Evolutionary conservation across 2,329 filamentous ascomycete genomes (phyloP), one percentile per base, ranked within the genome.

Genomic region (Westerdykella aurantiaca): DNA sequence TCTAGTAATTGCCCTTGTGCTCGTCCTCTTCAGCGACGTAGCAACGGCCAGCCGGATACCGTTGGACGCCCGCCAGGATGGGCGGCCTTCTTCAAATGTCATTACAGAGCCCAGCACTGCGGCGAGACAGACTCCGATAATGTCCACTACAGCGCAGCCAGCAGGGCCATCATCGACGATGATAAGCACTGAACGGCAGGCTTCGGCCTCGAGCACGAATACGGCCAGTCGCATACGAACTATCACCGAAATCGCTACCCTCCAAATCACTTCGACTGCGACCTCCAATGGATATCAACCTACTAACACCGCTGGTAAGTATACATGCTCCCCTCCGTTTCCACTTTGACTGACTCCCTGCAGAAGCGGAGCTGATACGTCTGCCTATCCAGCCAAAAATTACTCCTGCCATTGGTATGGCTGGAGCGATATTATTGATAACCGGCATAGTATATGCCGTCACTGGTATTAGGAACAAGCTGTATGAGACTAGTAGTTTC

Each of bases 401-500:
- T 38, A 95, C 88, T 2, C 89, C 91, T 3, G 88, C 83, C 34
- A 82, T 88, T 68, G 87, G 82, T 3, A 79, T 96, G 39, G 83
- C 82, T 29, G 91, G 90, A 18, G 79, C 83, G 16, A 72, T 96
- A 39, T 73, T 97, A 47, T 74, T 97, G 35, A 61, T 82, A 4
- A 79, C 82, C 7, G 91, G 91, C n/a, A 59, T 77, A 7, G 72
- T 79, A 6, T 85, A 93, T 60, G 77, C 80, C 6, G 68, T 95
- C 16, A 77, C 95, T 52, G 90, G 90, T 1, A 88, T 95, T 58
- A 91, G 88, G 67, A 88, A 88, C 58, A 77, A 78, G 64, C 83
- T 79, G 79, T 76, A 48, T 31, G 34, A 51, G 47, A 31, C 14
- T 7, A 9, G 16, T 14, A 6, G 34, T 34, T 13, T 18, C 35